phyloP scores from a whole-genome alignment of 306 rosid species.

The Potentilla sterilis region DNA sequence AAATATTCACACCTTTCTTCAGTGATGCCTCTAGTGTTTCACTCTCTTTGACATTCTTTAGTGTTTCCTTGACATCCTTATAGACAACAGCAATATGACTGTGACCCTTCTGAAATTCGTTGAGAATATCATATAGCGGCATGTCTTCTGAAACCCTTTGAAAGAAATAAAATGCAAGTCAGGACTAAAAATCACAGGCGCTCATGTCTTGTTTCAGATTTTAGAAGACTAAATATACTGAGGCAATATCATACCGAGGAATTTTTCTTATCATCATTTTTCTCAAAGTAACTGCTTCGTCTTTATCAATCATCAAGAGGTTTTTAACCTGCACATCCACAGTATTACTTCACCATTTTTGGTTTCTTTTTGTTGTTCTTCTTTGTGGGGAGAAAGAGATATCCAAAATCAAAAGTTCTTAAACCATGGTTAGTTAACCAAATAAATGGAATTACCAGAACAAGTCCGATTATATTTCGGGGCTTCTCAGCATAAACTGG shows the following conservation, averaged over 20 bases:
- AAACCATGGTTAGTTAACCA: background rate
- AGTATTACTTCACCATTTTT: background rate
- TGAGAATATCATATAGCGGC: conserved; percentile 93
- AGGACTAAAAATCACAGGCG: conserved; percentile 16
- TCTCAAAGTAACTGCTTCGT: conserved; percentile 62
- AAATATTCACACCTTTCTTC: conserved; percentile 47
- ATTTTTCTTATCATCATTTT: conserved; percentile 84
- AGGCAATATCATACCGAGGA: conserved; percentile 61
- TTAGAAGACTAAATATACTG: conserved; percentile 17
- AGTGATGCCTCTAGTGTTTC: conserved; percentile 38
- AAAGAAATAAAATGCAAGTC: conserved; percentile 23
- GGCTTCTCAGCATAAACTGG: conserved; percentile 79
- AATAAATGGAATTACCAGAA: conserved; percentile 60
- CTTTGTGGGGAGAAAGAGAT: background rate
- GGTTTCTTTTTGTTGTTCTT: background rate
- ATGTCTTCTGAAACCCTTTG: conserved; percentile 91
- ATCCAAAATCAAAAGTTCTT: background rate
- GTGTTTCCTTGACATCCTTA: conserved; percentile 53
- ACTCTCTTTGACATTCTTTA: conserved; percentile 39
- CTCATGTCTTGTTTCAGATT: conserved; percentile 13
- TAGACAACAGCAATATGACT: conserved; percentile 98
- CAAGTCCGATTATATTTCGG: conserved; percentile 81
- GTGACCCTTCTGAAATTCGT: conserved; percentile 98
- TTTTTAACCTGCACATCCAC: conserved; percentile 74
- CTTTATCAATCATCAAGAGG: conserved; percentile 76